Conservation (phyloP, 2,329 filamentous ascomycete species). For the Lasiodiplodia hormozganensis region DNA sequence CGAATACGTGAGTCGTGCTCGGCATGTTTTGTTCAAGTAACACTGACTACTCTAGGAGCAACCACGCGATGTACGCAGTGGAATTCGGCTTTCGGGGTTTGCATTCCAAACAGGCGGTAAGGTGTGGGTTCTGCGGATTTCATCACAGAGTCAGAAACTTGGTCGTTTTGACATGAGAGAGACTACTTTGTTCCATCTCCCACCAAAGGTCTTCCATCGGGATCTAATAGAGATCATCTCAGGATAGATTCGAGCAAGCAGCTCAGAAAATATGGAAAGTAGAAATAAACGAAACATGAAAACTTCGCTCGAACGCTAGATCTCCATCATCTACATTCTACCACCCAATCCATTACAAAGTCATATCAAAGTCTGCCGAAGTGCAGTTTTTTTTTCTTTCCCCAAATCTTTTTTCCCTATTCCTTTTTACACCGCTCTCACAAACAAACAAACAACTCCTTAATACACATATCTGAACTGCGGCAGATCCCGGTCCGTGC, state of each 20-base stretch:
- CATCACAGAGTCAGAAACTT: background rate
- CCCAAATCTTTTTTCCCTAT: background rate
- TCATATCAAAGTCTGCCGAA: background rate
- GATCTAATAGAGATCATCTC: background rate
- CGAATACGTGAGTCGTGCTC: background rate
- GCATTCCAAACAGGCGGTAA: background rate
- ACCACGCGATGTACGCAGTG: background rate
- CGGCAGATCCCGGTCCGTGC: conserved; percentile 32
- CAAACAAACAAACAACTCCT: background rate
- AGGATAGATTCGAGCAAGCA: background rate
- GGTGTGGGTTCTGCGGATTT: background rate
- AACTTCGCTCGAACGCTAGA: background rate
- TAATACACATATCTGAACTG: conserved; percentile 34
- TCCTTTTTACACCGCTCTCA: background rate
- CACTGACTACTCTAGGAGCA: background rate
- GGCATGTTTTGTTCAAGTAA: background rate
- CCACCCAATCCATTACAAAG: background rate
- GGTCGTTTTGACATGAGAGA: background rate
- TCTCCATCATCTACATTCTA: background rate
- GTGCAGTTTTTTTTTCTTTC: background rate
- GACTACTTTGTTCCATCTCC: background rate
- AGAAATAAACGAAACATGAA: background rate
- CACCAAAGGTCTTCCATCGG: background rate
- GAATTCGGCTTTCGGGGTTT: background rate
- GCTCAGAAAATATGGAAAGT: background rate